Evolutionary conservation across 768 basidiomycete genomes (phyloP).

Genomic region (Myochromella boudieri): DNA sequence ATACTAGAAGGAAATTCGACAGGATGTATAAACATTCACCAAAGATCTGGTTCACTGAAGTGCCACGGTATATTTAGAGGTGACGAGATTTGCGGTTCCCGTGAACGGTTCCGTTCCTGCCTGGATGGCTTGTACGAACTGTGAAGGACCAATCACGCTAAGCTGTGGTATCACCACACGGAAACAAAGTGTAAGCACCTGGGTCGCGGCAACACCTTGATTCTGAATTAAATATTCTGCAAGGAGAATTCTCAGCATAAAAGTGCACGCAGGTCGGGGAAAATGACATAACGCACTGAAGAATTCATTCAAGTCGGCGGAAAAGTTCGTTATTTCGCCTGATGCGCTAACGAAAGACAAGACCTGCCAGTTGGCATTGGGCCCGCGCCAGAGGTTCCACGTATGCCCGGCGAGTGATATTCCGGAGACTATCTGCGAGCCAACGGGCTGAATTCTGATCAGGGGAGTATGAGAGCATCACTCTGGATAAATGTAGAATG

Average conservation of each 20-base stretch:
- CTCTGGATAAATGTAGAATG: too few species aligned
- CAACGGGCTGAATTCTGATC: slow-evolving; percentile 55
- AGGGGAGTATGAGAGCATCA: too few species aligned
- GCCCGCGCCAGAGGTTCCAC: slow-evolving; percentile 59
- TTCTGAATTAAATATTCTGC: slow-evolving; percentile 45
- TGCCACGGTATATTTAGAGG: slow-evolving; percentile 17
- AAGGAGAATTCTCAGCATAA: background rate
- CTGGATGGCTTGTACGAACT: slow-evolving; percentile 56
- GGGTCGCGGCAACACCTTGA: slow-evolving; percentile 46
- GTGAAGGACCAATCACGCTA: background rate
- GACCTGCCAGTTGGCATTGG: slow-evolving; percentile 55
- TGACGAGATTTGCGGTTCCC: slow-evolving; percentile 47
- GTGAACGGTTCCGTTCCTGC: slow-evolving; percentile 57
- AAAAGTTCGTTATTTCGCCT: slow-evolving; percentile 51
- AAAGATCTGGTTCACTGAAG: background rate
- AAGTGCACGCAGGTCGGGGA: background rate
- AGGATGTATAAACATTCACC: background rate
- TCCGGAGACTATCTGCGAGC: slow-evolving; percentile 42
- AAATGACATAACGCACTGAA: slow-evolving; percentile 39
- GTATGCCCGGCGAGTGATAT: slow-evolving; percentile 45
- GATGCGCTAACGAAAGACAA: slow-evolving; percentile 51
- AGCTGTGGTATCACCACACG: background rate
- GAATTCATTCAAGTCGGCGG: slow-evolving; percentile 51
- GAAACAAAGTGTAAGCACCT: slow-evolving; percentile 29
- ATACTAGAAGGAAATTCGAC: background rate